phyloP scores from a whole-genome alignment of 257 asterid species.

The Euphrasia confusa region DNA sequence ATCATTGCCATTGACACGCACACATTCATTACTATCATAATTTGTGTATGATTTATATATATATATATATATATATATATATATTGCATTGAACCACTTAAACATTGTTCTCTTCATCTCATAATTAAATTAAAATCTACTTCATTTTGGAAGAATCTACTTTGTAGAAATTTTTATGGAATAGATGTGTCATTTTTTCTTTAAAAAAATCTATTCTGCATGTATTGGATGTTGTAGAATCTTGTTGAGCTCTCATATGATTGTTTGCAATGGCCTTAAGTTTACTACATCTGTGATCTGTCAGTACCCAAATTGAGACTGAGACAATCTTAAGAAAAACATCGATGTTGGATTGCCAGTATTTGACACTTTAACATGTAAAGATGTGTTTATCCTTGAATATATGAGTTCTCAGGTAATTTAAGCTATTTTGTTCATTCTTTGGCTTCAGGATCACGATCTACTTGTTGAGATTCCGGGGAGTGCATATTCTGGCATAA shows the following conservation, averaged over 20 bases:
- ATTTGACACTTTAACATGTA: background rate
- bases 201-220: background rate
- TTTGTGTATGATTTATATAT: background rate
- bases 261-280: background rate
- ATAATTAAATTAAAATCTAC: background rate
- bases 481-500: constrained; percentile 69
- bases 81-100: background rate
- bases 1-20: background rate
- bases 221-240: constrained; percentile 1
- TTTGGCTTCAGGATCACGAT: constrained; percentile 42
- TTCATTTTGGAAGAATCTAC: background rate
- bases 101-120: background rate
- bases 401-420: background rate
- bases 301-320: background rate
- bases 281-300: background rate
- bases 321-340: background rate
- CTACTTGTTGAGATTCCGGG: constrained; percentile 86
- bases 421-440: constrained; percentile 8
- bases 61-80: too few relatives aligned
- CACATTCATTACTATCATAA: background rate
- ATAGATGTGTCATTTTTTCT: background rate
- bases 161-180: background rate
- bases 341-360: background rate
- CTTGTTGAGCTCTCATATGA: constrained; percentile 4
- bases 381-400: background rate